phyloP scores from a whole-genome alignment of 164 flowering plant species.

The Vitis riparia region DNA sequence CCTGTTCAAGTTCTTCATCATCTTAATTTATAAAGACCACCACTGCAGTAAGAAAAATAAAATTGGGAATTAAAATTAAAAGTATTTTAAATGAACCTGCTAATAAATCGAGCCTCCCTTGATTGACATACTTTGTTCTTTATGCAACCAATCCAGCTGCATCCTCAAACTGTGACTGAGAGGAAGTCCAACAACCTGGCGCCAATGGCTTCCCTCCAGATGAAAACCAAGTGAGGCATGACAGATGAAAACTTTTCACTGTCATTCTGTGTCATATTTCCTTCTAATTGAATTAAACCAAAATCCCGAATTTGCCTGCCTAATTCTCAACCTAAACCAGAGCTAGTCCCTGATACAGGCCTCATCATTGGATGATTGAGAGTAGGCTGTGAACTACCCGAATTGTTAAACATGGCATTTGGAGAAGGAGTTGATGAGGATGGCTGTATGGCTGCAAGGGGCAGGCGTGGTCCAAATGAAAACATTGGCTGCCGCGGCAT shows the following conservation, averaged over 20 bases:
- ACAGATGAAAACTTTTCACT: not conserved
- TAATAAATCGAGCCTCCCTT: not conserved
- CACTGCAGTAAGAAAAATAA: not conserved
- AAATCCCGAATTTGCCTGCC: constrained; percentile 4
- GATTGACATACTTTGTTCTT: not conserved
- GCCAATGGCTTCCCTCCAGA: not conserved
- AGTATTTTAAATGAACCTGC: not conserved
- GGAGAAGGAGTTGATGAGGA: constrained; percentile 44
- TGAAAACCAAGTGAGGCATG: not conserved
- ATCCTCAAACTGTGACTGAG: not conserved
- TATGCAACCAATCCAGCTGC: not conserved
- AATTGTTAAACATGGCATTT: constrained; percentile 44
- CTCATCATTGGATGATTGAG: constrained; percentile 64
- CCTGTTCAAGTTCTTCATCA: not conserved
- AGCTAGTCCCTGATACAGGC: constrained; percentile 65
- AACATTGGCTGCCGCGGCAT: constrained; percentile 75
- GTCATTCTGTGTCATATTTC: not conserved
- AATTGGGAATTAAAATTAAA: not conserved
- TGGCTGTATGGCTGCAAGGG: constrained; percentile 70
- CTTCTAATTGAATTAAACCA: not conserved
- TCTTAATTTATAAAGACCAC: not conserved
- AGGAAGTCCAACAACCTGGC: not conserved
- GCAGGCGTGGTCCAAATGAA: constrained; percentile 71
- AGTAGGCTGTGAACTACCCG: constrained; percentile 40
- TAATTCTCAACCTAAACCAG: constrained; percentile 55